phyloP scores from a whole-genome alignment of 2,329 filamentous ascomycete genomes.

The Lachnellula cervina region DNA sequence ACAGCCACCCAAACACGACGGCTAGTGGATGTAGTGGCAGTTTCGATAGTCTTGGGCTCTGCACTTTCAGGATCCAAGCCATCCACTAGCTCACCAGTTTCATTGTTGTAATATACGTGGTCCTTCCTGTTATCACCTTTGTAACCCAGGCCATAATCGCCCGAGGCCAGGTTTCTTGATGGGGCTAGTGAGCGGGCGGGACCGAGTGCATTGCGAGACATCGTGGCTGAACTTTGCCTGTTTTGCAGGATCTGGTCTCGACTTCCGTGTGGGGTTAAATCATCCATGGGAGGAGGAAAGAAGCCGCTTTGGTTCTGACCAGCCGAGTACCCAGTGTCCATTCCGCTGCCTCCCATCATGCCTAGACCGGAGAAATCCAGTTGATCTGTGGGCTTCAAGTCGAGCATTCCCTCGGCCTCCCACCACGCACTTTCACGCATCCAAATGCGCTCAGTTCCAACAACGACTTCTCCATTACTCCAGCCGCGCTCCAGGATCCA shows the following conservation, averaged over 20 bases:
- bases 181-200: conserved; percentile 58
- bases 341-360: conserved; percentile 51
- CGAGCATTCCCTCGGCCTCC: conserved; percentile 95
- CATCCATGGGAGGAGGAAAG: conserved; percentile 60
- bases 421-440: conserved; percentile 93
- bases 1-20: conserved; percentile 76
- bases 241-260: conserved; percentile 62
- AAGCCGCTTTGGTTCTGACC: conserved; percentile 55
- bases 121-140: conserved; percentile 79
- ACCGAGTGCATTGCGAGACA: conserved; percentile 43
- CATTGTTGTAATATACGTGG: conserved; percentile 68
- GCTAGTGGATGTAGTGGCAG: conserved; percentile 55
- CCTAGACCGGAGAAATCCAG: conserved; percentile 36
- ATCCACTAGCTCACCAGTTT: conserved; percentile 60
- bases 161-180: conserved; percentile 52
- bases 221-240: conserved; percentile 21
- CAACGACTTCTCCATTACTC: conserved; percentile 94
- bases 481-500: conserved; percentile 94
- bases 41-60: conserved; percentile 70
- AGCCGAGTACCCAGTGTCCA: conserved; percentile 70
- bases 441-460: conserved; percentile 91
- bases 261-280: conserved; percentile 60
- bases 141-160: conserved; percentile 82
- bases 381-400: conserved; percentile 57
- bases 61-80: conserved; percentile 73